These are phyloP conservation scores for Auricularia heimuer DNA, from an alignment of 768 basidiomycete genomes.

Conservation along the genomic window DNA sequence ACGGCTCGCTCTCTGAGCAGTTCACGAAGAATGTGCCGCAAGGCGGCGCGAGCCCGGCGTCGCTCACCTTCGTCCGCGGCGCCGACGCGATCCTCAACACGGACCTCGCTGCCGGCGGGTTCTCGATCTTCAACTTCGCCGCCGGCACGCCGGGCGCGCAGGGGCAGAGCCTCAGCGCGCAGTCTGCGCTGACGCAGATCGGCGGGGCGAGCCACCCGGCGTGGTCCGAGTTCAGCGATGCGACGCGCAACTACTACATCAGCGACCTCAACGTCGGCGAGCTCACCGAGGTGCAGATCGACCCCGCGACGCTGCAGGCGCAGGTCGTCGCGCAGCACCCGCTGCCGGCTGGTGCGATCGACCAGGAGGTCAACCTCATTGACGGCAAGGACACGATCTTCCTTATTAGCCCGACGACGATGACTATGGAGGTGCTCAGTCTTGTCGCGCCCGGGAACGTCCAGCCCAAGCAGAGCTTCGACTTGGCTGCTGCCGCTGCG, in stretches of 20 bases:
- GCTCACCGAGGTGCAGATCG: background rate
- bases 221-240: constrained; percentile 20
- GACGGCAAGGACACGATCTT: constrained; percentile 11
- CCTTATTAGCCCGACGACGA: constrained; percentile 21
- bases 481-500: background rate
- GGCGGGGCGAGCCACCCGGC: constrained; percentile 20
- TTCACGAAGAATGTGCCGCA: constrained; percentile 28
- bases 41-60: constrained; percentile 40
- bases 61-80: constrained; percentile 28
- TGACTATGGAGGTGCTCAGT: constrained; percentile 19
- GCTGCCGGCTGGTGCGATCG: background rate
- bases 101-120: constrained; percentile 19
- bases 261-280: constrained; percentile 13
- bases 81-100: constrained; percentile 21
- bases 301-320: background rate
- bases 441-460: constrained; percentile 21
- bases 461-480: background rate
- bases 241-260: constrained; percentile 25
- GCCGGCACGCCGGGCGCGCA: constrained; percentile 17
- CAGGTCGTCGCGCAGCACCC: background rate
- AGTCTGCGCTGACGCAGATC: constrained; percentile 8
- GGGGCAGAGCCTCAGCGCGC: background rate
- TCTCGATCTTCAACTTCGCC: constrained; percentile 21
- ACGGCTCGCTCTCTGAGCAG: constrained; percentile 33
- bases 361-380: background rate